Percentiles rank a stretch among this genome's conserved stretches.
Evolutionary conservation across 2,329 filamentous ascomycete genomes (phyloP).

Genomic region (Aspergillus awamori): DNA sequence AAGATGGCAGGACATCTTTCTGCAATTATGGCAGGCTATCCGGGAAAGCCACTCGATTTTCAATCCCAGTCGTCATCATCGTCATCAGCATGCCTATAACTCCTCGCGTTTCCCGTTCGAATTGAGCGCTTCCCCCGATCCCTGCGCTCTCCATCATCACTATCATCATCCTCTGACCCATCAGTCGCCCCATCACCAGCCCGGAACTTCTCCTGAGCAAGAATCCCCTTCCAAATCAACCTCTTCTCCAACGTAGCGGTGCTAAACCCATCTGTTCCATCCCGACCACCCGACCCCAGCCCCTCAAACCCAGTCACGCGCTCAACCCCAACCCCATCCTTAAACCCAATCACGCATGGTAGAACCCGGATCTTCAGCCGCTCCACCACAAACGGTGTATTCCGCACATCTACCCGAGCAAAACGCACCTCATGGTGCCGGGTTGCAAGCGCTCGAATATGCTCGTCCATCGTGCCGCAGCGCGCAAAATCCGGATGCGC

Average conservation of each 20-base stretch:
- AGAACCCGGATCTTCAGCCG: constrained; percentile 51
- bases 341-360: constrained; percentile 54
- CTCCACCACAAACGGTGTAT: constrained; percentile 52
- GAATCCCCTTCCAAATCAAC: constrained; percentile 43
- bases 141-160: constrained; percentile 26
- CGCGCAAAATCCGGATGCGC: constrained; percentile 66
- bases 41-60: constrained; percentile 14
- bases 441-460: constrained; percentile 52
- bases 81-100: constrained; percentile 48
- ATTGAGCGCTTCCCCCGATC: constrained; percentile 28
- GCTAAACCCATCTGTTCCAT: constrained; percentile 44
- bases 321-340: constrained; percentile 49
- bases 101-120: constrained; percentile 35
- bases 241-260: constrained; percentile 47
- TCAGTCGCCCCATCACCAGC: constrained; percentile 29
- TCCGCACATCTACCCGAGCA: constrained; percentile 49
- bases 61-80: constrained; percentile 54
- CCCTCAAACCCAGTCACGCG: constrained; percentile 54
- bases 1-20: too few species aligned
- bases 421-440: constrained; percentile 48
- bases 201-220: constrained; percentile 39
- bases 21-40: background rate
- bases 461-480: constrained; percentile 64
- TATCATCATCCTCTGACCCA: constrained; percentile 29
- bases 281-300: constrained; percentile 40